phyloP scores from a whole-genome alignment of 257 asterid species.

The Lithospermum erythrorhizon region DNA sequence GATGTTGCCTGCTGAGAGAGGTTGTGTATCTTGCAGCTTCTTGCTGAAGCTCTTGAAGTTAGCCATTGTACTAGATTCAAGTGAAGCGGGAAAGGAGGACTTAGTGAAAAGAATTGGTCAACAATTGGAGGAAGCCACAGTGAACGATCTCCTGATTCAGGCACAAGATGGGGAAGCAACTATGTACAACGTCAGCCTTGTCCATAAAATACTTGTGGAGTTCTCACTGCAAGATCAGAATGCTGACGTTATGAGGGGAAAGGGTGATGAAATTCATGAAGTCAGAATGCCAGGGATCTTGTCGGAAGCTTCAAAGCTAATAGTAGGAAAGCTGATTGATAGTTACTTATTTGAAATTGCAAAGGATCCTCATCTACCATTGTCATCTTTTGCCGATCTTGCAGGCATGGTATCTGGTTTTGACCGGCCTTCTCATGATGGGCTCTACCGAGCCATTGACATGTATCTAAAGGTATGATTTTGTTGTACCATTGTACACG shows the following conservation, averaged over 20 bases:
- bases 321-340: slow-evolving; percentile 86
- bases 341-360: slow-evolving; percentile 80
- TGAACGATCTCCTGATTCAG: slow-evolving; percentile 59
- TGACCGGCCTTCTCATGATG: slow-evolving; percentile 75
- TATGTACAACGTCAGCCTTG: slow-evolving; percentile 46
- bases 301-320: slow-evolving; percentile 91
- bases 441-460: slow-evolving; percentile 75
- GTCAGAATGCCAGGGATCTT: slow-evolving; percentile 64
- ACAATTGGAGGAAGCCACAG: slow-evolving; percentile 85
- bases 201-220: slow-evolving; percentile 56
- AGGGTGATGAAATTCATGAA: slow-evolving; percentile 54
- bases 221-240: slow-evolving; percentile 46
- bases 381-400: slow-evolving; percentile 42
- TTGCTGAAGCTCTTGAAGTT: slow-evolving; percentile 78
- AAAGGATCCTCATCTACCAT: slow-evolving; percentile 63
- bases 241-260: slow-evolving; percentile 29
- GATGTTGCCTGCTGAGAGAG: slow-evolving; percentile 83
- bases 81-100: slow-evolving; percentile 39
- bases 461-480: slow-evolving; percentile 65
- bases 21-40: slow-evolving; percentile 67
- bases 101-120: slow-evolving; percentile 63
- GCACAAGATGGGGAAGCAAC: slow-evolving; percentile 40
- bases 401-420: slow-evolving; percentile 72
- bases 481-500: neutral
- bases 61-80: slow-evolving; percentile 49